Percentiles rank a stretch among this genome's conserved stretches.
phyloP scores from a whole-genome alignment of 441 rosid species.

The Erysimum cheiri region DNA sequence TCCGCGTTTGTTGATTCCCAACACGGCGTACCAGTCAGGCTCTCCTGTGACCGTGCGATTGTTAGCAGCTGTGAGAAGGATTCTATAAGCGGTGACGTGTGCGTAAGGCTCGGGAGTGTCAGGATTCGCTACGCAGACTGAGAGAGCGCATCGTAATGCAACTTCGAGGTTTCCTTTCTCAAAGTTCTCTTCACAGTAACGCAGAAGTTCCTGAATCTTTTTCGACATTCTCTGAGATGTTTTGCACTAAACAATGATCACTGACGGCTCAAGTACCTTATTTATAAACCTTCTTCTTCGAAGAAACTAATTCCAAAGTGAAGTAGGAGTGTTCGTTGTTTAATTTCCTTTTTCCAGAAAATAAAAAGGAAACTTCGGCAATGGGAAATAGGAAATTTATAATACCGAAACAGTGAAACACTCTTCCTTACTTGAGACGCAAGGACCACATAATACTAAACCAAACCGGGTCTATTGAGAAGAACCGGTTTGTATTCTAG shows the following conservation, averaged over 20 bases:
- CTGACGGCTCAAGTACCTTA: neutral
- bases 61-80: conserved; percentile 27
- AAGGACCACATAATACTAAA: neutral
- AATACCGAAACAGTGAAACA: neutral
- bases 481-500: neutral
- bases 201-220: conserved; percentile 11
- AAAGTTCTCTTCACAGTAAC: conserved; percentile 39
- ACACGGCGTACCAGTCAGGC: conserved; percentile 38
- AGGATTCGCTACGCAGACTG: conserved; percentile 16
- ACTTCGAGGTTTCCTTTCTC: conserved; percentile 24
- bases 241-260: neutral
- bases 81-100: conserved; percentile 37
- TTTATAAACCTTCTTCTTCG: neutral
- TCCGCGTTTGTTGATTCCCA: neutral
- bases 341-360: conserved; percentile 14
- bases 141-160: conserved; percentile 34
- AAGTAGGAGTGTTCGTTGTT: neutral
- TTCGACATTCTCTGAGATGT: conserved; percentile 15
- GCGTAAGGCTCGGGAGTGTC: conserved; percentile 33
- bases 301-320: neutral
- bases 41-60: conserved; percentile 30
- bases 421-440: neutral
- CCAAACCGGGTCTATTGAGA: conserved; percentile 33
- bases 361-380: neutral
- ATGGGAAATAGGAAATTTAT: conserved; percentile 4